Evolutionary conservation across 2,329 filamentous ascomycete genomes (phyloP).

Genomic region (Cordyceps cicadae): DNA sequence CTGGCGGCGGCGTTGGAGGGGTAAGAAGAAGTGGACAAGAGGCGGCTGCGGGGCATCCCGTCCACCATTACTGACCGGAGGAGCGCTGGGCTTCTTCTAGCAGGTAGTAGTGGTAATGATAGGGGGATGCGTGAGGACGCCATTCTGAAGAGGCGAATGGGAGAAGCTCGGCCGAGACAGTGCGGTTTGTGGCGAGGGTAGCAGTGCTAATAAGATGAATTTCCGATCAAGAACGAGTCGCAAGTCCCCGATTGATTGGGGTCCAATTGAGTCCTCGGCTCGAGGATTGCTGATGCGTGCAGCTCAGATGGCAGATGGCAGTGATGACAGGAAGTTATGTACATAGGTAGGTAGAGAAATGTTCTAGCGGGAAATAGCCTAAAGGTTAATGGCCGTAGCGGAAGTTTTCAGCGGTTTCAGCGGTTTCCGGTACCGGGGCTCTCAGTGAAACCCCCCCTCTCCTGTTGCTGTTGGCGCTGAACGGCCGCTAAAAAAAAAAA

Average conservation of each 20-base stretch:
- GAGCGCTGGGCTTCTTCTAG: background rate
- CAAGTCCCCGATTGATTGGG: background rate
- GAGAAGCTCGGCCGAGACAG: background rate
- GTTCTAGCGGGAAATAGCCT: background rate
- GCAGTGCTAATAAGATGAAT: background rate
- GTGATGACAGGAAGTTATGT: background rate
- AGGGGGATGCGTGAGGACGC: constrained; percentile 1
- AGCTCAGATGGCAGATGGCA: too few species aligned
- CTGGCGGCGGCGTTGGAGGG: constrained; percentile 10
- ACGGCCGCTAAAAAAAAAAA: background rate
- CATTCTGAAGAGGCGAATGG: background rate
- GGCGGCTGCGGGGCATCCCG: constrained; percentile 10
- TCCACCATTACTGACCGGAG: constrained; percentile 9
- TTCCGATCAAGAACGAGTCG: background rate
- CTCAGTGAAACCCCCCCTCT: background rate
- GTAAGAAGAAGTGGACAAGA: background rate
- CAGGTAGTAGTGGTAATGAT: background rate
- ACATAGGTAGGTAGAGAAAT: too few species aligned
- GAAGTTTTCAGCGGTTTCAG: background rate
- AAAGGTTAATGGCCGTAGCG: background rate
- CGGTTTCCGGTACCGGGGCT: constrained; percentile 9
- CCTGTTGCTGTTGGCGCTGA: too few species aligned
- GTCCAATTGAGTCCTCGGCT: background rate
- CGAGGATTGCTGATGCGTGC: background rate
- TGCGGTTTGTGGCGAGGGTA: background rate